These are phyloP conservation scores for Xylaria telfairii DNA, from an alignment of 495 filamentous ascomycete genomes.

Conservation along the genomic window DNA sequence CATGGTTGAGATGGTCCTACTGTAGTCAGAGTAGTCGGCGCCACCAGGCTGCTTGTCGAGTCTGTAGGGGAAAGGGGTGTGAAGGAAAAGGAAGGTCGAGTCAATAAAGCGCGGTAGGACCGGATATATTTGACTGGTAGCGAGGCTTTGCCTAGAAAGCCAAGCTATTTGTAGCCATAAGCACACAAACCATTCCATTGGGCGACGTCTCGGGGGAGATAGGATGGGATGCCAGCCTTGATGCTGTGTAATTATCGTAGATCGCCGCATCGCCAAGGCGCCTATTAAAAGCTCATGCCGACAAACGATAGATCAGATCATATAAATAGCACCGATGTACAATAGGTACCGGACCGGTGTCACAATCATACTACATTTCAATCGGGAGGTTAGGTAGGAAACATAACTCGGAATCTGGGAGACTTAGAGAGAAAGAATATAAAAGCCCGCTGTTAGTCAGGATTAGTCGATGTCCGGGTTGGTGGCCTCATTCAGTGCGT, in stretches of 20 bases:
- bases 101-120: neutral
- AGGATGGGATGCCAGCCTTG: neutral
- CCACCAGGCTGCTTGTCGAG: neutral
- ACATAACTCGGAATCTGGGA: neutral
- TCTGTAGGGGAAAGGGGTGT: neutral
- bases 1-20: neutral
- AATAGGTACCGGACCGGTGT: neutral
- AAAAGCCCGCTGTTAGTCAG: conserved; percentile 9
- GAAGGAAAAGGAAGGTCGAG: neutral
- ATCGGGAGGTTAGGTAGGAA: too few species aligned
- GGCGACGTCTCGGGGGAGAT: too few species aligned
- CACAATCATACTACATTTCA: too few species aligned
- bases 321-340: too few species aligned
- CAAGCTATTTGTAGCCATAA: too few species aligned
- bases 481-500: neutral
- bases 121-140: neutral
- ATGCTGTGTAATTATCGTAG: neutral
- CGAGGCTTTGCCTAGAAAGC: neutral
- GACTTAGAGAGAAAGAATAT: conserved; percentile 20
- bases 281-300: too few species aligned
- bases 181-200: neutral
- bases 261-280: neutral
- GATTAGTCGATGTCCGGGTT: neutral
- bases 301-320: too few species aligned
- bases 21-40: neutral